phyloP scores from a whole-genome alignment of 345 rosid genomes.

The Iberis pinnata region DNA sequence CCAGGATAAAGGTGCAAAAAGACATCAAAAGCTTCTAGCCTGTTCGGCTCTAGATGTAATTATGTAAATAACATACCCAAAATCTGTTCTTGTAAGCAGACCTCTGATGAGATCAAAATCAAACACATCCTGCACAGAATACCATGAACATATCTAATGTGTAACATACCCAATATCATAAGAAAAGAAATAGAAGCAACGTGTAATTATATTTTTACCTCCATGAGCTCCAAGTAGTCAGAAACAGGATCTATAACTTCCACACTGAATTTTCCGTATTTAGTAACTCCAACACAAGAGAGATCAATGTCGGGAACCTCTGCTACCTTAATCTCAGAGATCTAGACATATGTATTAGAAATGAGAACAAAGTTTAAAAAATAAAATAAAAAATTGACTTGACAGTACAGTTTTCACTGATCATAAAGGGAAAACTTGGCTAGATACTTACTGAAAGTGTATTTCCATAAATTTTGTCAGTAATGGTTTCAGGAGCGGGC shows the following conservation, averaged over 20 bases:
- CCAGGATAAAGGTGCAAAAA: conserved; percentile 4
- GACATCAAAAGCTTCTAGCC: background rate
- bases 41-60: conserved; percentile 12
- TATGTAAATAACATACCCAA: conserved; percentile 50
- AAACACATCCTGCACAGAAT: conserved; percentile 65
- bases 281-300: conserved; percentile 56
- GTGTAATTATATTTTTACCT: conserved; percentile 53
- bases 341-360: conserved; percentile 39
- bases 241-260: conserved; percentile 91
- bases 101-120: conserved; percentile 76
- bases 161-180: conserved; percentile 14
- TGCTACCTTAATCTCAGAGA: conserved; percentile 76
- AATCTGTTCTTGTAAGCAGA: conserved; percentile 65
- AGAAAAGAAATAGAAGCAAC: background rate
- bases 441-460: conserved; percentile 80
- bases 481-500: conserved; percentile 88
- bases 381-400: conserved; percentile 1
- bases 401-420: background rate
- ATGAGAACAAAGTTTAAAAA: no score
- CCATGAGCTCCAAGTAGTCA: conserved; percentile 87
- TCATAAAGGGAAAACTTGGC: conserved; percentile 9
- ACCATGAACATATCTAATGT: conserved; percentile 22
- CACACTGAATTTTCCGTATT: conserved; percentile 58
- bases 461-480: conserved; percentile 93
- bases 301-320: conserved; percentile 80